These are phyloP conservation scores for Marasmius oreades DNA, from an alignment of 1,284 basidiomycete genomes.

Conservation along the genomic window DNA sequence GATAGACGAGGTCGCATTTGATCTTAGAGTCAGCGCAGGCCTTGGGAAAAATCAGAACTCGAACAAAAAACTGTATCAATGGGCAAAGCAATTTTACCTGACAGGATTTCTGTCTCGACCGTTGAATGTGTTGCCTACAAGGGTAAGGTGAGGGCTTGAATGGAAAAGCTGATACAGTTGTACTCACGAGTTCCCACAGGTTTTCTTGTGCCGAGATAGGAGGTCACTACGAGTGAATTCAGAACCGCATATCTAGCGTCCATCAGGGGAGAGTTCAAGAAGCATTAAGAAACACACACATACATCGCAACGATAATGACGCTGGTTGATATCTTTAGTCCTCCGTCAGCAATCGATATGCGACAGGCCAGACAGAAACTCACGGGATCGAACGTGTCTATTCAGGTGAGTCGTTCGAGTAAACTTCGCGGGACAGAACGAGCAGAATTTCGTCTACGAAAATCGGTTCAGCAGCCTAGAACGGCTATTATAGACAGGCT, in stretches of 20 bases:
- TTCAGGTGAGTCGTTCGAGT: slow-evolving; percentile 56
- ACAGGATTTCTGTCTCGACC: slow-evolving; percentile 46
- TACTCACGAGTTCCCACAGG: slow-evolving; percentile 53
- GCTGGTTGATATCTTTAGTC: slow-evolving; percentile 41
- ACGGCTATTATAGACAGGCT: not conserved
- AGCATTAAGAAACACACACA: slow-evolving; percentile 15
- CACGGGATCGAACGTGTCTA: slow-evolving; percentile 46
- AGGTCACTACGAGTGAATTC: slow-evolving; percentile 58
- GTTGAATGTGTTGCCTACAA: not conserved
- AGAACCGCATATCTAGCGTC: not conserved
- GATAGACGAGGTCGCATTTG: slow-evolving; percentile 64
- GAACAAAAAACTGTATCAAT: not conserved
- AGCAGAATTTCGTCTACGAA: slow-evolving; percentile 43
- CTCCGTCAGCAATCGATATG: too few species aligned
- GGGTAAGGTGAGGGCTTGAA: not conserved
- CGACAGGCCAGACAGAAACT: slow-evolving; percentile 12
- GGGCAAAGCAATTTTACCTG: slow-evolving; percentile 25
- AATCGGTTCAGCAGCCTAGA: too few species aligned
- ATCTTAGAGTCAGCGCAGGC: slow-evolving; percentile 70
- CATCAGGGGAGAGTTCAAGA: too few species aligned
- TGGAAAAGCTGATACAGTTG: not conserved
- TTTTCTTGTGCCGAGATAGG: slow-evolving; percentile 52
- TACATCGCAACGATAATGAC: slow-evolving; percentile 50
- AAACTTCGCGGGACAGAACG: slow-evolving; percentile 54
- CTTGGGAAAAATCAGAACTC: slow-evolving; percentile 26